Evolutionary conservation across 2,329 filamentous ascomycete genomes (phyloP), one percentile per base, ranked within the genome.

Genomic region (Cladosporium austrohemisphaericum): DNA sequence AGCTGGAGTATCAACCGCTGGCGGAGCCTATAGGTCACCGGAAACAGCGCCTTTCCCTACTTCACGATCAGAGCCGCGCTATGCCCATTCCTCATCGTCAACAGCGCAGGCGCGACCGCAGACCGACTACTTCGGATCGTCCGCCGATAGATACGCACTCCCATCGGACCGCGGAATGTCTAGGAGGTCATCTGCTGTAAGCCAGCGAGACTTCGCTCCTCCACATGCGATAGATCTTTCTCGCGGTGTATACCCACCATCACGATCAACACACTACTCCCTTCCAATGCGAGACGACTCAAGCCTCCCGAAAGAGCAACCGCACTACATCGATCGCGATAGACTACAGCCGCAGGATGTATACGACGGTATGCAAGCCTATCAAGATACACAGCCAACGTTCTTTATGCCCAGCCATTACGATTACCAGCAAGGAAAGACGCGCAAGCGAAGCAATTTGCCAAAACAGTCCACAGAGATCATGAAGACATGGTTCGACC

Each of bases 401-500:
- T 63, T 57, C 50, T 64, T 64, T 47, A 63, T 62, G 60, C 60
- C 64, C n/a, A 62, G 55, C 37, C 61, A 60, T 25, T 68, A 66
- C 50, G 65, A 68, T 35, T 65, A 66, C 50, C 62, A 66, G 52
- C 61, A 66, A 28, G 60, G 60, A 28, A 67, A 67, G 44, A 61
- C 63, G 22, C 61, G 65, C 9, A 68, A 68, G 52, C 54, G 65
- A 41, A 68, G 65, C 55, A 68, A 68, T 38, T 44, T 68, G 35
- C 65, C 65, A 5, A 68, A 68, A 50, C 63, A 65, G 51, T 67
- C 65, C 25, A 68, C 65, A 36, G 65, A 68, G 52, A 65, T 66
- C 14, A 68, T 68, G 65, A 67, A 67, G 56, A 61, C 58, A n/a
- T 68, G 65, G 65, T 68, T 68, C 37, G 65, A 68, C 50, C 56